Base-by-base conservation (phyloP, 768 basidiomycete species). In the Trametes maxima region DNA sequence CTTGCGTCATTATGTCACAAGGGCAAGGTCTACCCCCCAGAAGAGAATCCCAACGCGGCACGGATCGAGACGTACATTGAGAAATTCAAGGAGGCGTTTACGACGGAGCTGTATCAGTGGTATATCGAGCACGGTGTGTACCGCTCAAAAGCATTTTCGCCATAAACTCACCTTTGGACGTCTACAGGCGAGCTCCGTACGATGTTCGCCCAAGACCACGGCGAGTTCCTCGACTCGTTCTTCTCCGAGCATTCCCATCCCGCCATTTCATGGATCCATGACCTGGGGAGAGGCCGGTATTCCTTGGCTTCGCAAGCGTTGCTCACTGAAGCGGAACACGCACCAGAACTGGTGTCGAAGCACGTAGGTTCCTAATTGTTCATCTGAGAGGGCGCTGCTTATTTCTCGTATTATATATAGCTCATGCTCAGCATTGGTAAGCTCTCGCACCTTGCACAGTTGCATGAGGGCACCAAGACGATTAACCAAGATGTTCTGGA, bases 341-440 rank as follows among this genome's bases (percentile, higher is more conserved):
- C 87, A 11, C 73, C 71, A 6, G 83, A 83, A 57, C 77, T 96
- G 14, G 82, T 81, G 28, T 80, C 85, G 19, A 92, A 89, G 78
- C 90, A 96, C 78, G 95, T 95, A 71, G 66, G 83, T 71, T 19
- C 13, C 17, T 22, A 22, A n/a, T 17, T n/a, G 1, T n/a, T 5
- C 24, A 16, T 22, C 21, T 24, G 10, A 12, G 22, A 24, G 6
- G 3, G 19, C 35, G 21, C 13, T 43, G 8, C 19, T 55, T 58
- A 5, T 68, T 21, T 13, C 17, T 67, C 36, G 43, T 40, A 4
- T 11, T 40, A n/a, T 68, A 98, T 40, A n/a, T 68, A 98, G 95
- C 78, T 98, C 47, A 88, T 93, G 84, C 83, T 95, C 57, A 95
- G 94, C 69, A 85, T 98, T 25, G 92, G 92, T 21, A 98, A 98